These are phyloP conservation scores for Hirsutella rhossiliensis DNA, from an alignment of 2,329 filamentous ascomycete genomes.

Conservation along the genomic window DNA sequence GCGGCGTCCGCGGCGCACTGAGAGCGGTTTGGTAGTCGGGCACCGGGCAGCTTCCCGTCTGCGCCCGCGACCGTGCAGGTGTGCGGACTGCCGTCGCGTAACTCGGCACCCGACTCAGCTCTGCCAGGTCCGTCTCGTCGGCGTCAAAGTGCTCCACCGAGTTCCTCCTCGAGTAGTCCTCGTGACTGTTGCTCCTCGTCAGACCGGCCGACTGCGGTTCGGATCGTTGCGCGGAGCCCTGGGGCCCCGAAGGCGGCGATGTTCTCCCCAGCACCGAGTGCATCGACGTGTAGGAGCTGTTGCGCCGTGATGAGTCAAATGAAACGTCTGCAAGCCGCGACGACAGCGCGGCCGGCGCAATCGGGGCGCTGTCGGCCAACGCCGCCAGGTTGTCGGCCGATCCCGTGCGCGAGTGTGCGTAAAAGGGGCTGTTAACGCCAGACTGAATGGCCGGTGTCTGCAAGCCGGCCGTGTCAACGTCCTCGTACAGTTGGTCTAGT, in stretches of 20 bases:
- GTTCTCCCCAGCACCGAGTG: conserved; percentile 30
- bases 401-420: conserved; percentile 56
- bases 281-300: conserved; percentile 32
- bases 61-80: conserved; percentile 41
- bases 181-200: conserved; percentile 42
- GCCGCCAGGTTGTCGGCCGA: conserved; percentile 68
- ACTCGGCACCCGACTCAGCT: conserved; percentile 63
- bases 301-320: conserved; percentile 32
- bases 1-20: conserved; percentile 38
- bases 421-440: conserved; percentile 72
- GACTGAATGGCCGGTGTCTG: conserved; percentile 61
- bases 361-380: conserved; percentile 22
- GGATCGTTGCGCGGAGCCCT: conserved; percentile 24
- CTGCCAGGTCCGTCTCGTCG: conserved; percentile 47
- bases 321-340: conserved; percentile 61
- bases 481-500: conserved; percentile 82
- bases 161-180: conserved; percentile 36
- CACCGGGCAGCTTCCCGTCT: conserved; percentile 35
- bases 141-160: conserved; percentile 46
- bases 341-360: conserved; percentile 42
- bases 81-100: conserved; percentile 63
- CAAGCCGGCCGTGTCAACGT: conserved; percentile 70
- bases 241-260: conserved; percentile 26
- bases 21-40: conserved; percentile 57
- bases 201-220: conserved; percentile 31